Percentiles rank a stretch among this genome's conserved stretches.
phyloP scores from a whole-genome alignment of 139 green algal genomes.

The Chloropicon primus region DNA sequence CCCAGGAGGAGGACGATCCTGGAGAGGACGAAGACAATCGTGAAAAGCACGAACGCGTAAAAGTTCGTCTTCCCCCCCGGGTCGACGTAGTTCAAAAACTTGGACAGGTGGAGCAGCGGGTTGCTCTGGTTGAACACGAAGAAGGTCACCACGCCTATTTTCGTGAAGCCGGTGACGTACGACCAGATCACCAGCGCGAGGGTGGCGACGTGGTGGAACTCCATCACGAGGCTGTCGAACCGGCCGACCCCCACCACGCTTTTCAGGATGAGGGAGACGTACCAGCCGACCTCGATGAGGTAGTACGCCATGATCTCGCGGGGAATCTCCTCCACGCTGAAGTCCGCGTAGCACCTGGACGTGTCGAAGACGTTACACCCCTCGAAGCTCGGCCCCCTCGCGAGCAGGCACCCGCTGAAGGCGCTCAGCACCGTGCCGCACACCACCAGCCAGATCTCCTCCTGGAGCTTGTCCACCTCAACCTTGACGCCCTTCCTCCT shows the following conservation, averaged over 20 bases:
- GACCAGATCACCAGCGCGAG: neutral
- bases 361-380: neutral
- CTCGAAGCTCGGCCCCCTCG: neutral
- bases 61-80: neutral
- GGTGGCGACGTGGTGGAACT: neutral
- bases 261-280: neutral
- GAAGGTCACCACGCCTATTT: neutral
- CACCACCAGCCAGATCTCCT: neutral
- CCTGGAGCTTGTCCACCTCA: neutral
- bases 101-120: neutral
- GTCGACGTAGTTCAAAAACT: neutral
- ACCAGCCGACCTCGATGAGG: neutral
- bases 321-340: neutral
- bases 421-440: neutral
- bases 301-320: neutral
- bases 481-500: neutral
- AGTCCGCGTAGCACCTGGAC: neutral
- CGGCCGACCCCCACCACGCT: neutral
- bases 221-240: neutral
- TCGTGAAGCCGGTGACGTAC: neutral
- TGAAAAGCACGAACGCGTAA: neutral
- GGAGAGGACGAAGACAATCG: neutral
- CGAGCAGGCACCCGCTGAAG: neutral
- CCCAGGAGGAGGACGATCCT: neutral
- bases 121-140: neutral